Evolutionary conservation across 2,329 filamentous ascomycete genomes (phyloP).

Genomic region (Fusarium sacchari): DNA sequence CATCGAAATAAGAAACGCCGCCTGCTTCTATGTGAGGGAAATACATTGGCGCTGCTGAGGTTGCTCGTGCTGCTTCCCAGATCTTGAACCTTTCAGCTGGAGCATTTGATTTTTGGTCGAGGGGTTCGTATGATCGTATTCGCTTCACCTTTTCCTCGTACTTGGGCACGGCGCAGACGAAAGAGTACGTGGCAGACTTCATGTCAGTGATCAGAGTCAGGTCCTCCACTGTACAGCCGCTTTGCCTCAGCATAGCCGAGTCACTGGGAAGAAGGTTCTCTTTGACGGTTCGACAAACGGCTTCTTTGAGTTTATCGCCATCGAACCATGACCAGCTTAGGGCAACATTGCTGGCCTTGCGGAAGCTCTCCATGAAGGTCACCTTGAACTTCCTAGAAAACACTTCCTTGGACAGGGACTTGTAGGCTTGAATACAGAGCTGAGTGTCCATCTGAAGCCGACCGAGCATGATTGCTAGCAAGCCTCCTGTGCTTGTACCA

Average conservation of each 20-base stretch:
- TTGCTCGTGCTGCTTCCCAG: neutral
- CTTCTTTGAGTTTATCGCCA: neutral
- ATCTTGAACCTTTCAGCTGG: neutral
- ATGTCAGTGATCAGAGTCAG: neutral
- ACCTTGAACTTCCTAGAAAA: neutral
- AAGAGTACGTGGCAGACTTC: neutral
- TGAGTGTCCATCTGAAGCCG: neutral
- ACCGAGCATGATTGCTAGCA: neutral
- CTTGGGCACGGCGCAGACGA: neutral
- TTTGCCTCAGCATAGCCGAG: neutral
- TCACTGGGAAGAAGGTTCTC: neutral
- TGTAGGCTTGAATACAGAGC: neutral
- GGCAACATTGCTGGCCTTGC: neutral
- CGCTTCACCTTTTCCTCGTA: neutral
- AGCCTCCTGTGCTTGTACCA: neutral
- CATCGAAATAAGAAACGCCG: neutral
- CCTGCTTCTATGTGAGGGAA: neutral
- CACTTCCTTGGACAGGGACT: neutral
- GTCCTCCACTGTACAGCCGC: neutral
- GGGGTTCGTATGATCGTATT: neutral
- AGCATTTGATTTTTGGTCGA: neutral
- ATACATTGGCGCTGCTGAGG: neutral
- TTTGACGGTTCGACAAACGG: neutral
- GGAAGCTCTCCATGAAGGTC: neutral
- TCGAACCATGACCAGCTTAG: neutral